These are phyloP conservation scores for Dictyostelium firmibasis DNA, from an alignment of 78 protist genomes.

Conservation along the genomic window DNA sequence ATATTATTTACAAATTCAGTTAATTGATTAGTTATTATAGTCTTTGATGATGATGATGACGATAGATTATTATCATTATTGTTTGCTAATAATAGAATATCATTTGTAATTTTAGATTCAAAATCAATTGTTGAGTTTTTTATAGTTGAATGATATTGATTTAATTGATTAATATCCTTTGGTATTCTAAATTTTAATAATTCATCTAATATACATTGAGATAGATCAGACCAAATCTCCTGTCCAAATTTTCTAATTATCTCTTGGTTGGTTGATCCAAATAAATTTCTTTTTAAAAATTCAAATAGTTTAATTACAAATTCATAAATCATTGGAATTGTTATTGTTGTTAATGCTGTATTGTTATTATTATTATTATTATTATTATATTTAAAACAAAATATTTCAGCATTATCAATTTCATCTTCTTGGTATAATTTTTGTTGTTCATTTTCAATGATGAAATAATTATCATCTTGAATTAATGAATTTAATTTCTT, in stretches of 20 bases:
- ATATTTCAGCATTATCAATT: neutral
- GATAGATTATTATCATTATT: neutral
- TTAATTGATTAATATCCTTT: neutral
- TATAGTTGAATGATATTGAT: neutral
- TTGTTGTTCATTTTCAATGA: neutral
- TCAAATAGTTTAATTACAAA: neutral
- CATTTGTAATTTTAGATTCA: neutral
- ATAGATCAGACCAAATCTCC: conserved; percentile 11
- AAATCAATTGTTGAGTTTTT: conserved; percentile 9
- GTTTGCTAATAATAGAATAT: neutral
- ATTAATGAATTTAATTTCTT: neutral
- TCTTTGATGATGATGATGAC: neutral
- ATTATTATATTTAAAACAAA: neutral
- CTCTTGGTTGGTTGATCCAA: neutral
- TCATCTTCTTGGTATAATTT: neutral
- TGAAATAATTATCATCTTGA: neutral
- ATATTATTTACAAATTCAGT: conserved; percentile 16
- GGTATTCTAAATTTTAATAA: conserved; percentile 28
- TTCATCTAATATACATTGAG: neutral
- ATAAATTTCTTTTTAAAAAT: conserved; percentile 25
- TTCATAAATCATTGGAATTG: neutral
- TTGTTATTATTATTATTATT: neutral
- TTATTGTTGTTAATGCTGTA: neutral
- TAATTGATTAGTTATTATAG: neutral
- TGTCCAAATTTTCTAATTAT: conserved; percentile 10